These are phyloP conservation scores for Tephrocybe sp. DNA, from an alignment of 768 basidiomycete genomes.

Conservation along the genomic window DNA sequence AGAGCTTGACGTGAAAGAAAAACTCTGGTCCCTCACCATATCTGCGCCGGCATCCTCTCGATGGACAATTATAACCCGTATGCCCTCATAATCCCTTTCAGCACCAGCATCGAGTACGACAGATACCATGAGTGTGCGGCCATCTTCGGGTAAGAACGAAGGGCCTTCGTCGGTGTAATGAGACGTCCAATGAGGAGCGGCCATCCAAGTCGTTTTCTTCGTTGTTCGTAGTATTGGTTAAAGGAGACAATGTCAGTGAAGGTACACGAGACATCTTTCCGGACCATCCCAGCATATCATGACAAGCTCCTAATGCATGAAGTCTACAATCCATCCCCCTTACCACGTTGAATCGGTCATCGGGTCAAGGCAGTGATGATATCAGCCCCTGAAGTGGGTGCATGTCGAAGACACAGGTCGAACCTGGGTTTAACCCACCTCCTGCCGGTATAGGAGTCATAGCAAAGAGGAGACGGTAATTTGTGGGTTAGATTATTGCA, in stretches of 20 bases:
- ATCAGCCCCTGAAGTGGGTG: neutral
- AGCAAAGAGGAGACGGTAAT: too few relatives aligned
- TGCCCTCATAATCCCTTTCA: constrained; percentile 4
- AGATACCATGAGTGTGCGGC: constrained; percentile 9
- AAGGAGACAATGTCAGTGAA: neutral
- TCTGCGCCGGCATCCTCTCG: neutral
- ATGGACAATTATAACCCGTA: constrained; percentile 8
- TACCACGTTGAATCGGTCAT: too few relatives aligned
- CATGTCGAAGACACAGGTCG: neutral
- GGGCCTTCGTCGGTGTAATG: constrained; percentile 6
- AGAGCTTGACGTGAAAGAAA: neutral
- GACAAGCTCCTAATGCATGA: neutral
- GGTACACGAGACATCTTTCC: constrained; percentile 6
- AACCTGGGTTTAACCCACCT: neutral
- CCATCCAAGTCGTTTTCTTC: neutral
- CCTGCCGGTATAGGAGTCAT: neutral
- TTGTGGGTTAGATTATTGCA: too few relatives aligned
- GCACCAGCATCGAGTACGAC: constrained; percentile 9
- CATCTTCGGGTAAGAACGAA: constrained; percentile 8
- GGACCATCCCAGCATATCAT: neutral
- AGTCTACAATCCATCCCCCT: neutral
- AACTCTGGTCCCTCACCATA: neutral
- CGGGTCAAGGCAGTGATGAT: neutral
- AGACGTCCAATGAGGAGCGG: neutral
- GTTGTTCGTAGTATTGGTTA: neutral